phyloP scores from a whole-genome alignment of 306 rosid genomes.

The Sicyos baderoa region DNA sequence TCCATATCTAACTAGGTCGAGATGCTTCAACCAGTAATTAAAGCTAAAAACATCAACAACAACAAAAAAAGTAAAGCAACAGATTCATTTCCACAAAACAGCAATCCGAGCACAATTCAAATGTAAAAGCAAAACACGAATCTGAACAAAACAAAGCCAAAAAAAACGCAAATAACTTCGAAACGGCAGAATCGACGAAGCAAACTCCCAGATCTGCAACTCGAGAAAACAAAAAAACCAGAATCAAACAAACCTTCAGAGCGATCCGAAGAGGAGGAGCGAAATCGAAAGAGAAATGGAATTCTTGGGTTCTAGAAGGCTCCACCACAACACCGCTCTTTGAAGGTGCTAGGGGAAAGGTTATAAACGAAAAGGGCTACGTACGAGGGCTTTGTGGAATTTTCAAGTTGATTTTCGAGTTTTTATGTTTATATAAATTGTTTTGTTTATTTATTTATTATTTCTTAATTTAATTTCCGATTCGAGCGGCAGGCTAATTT shows the following conservation, averaged over 20 bases:
- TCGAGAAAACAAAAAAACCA: constrained; percentile 2
- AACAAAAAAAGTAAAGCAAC: neutral
- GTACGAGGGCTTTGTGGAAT: constrained; percentile 28
- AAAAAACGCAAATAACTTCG: too few relatives aligned
- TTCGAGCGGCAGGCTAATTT: neutral
- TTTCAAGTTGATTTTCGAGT: constrained; percentile 17
- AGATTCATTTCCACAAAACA: neutral
- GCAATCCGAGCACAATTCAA: neutral
- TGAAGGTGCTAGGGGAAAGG: neutral
- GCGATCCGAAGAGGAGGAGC: constrained; percentile 25
- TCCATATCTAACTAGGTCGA: constrained; percentile 4
- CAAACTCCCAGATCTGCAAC: constrained; percentile 42
- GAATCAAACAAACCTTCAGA: constrained; percentile 35
- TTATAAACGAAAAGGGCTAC: constrained; percentile 20
- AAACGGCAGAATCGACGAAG: constrained; percentile 23
- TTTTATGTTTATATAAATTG: neutral
- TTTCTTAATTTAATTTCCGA: neutral
- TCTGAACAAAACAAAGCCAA: too few relatives aligned
- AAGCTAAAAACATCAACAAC: neutral
- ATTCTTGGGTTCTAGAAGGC: constrained; percentile 35
- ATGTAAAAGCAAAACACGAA: neutral
- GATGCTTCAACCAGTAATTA: neutral
- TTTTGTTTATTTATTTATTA: neutral
- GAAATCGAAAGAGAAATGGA: constrained; percentile 10
- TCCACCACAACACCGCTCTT: constrained; percentile 28